Evolutionary conservation across 1,139 yeast genomes (phyloP).

Genomic region (Saccharomyces hybrid): DNA sequence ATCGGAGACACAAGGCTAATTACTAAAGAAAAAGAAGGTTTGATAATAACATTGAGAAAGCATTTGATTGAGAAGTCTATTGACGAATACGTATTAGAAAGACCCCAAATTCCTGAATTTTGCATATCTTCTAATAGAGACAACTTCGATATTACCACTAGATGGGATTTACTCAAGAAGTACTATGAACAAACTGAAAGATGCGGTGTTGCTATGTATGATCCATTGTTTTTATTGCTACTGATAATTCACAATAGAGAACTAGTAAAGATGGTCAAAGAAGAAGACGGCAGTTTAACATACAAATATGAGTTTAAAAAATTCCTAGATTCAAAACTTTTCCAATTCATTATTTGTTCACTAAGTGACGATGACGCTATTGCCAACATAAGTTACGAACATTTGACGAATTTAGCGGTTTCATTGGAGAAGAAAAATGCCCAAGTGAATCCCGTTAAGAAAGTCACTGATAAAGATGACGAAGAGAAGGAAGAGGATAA

Average conservation of each 20-base stretch:
- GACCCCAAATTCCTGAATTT: slow-evolving; percentile 10
- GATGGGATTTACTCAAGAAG: slow-evolving; percentile 26
- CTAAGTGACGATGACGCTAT: slow-evolving; percentile 48
- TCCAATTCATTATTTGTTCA: slow-evolving; percentile 50
- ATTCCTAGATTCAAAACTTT: slow-evolving; percentile 49
- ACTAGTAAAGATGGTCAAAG: slow-evolving; percentile 36
- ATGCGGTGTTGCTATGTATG: slow-evolving; percentile 37
- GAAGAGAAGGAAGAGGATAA: slow-evolving; percentile 24
- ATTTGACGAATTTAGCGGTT: slow-evolving; percentile 39
- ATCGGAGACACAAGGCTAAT: slow-evolving; percentile 42
- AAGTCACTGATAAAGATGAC: background rate
- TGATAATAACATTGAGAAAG: slow-evolving; percentile 50
- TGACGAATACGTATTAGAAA: slow-evolving; percentile 31
- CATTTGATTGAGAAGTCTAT: slow-evolving; percentile 44
- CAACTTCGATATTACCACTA: slow-evolving; percentile 5
- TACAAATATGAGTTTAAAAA: slow-evolving; percentile 46
- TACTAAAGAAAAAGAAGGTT: slow-evolving; percentile 40
- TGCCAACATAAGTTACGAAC: slow-evolving; percentile 39
- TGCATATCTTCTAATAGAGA: slow-evolving; percentile 12
- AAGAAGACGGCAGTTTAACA: slow-evolving; percentile 27
- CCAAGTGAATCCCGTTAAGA: background rate
- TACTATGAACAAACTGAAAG: slow-evolving; percentile 26
- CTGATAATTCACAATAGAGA: slow-evolving; percentile 55
- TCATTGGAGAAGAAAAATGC: slow-evolving; percentile 21
- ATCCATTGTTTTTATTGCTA: slow-evolving; percentile 52